A percentile compares a stretch with the other conserved stretches of the same genome.
These are phyloP conservation scores for Asclepias syriaca DNA, from an alignment of 257 asterid species.

Conservation along the genomic window DNA sequence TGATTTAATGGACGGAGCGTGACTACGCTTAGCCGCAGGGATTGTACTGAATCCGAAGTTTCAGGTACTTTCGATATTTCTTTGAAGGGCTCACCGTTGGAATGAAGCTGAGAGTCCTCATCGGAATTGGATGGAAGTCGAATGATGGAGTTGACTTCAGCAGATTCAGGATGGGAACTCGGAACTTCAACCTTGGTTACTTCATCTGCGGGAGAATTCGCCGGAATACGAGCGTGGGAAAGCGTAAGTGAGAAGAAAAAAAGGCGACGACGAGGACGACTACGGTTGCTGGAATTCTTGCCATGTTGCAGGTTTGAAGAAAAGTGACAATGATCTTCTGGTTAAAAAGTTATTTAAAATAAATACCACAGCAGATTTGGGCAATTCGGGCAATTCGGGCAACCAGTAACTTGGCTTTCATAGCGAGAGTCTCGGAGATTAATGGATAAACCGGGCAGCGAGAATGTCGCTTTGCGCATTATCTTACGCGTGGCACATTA, in stretches of 20 bases:
- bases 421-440: conserved; percentile 6
- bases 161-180: conserved; percentile 19
- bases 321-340: neutral
- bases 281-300: conserved; percentile 24
- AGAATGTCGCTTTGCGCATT: neutral
- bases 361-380: neutral
- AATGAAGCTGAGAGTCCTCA: conserved; percentile 18
- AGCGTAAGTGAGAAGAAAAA: conserved; percentile 36
- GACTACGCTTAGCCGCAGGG: conserved; percentile 26
- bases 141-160: conserved; percentile 15
- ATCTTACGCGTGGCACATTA: conserved; percentile 1
- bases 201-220: conserved; percentile 20
- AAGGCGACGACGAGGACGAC: conserved; percentile 10
- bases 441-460: conserved; percentile 1
- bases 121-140: conserved; percentile 31
- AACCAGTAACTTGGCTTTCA: neutral
- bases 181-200: conserved; percentile 10
- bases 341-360: neutral
- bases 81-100: neutral
- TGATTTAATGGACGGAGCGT: conserved; percentile 42
- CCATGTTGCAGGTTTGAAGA: conserved; percentile 27
- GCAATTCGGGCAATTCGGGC: conserved; percentile 17
- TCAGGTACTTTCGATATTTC: conserved; percentile 10
- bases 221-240: conserved; percentile 33
- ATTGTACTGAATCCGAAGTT: conserved; percentile 3